These are phyloP conservation scores for Linanthus parryae DNA, from an alignment of 148 eudicot genomes.

Conservation along the genomic window DNA sequence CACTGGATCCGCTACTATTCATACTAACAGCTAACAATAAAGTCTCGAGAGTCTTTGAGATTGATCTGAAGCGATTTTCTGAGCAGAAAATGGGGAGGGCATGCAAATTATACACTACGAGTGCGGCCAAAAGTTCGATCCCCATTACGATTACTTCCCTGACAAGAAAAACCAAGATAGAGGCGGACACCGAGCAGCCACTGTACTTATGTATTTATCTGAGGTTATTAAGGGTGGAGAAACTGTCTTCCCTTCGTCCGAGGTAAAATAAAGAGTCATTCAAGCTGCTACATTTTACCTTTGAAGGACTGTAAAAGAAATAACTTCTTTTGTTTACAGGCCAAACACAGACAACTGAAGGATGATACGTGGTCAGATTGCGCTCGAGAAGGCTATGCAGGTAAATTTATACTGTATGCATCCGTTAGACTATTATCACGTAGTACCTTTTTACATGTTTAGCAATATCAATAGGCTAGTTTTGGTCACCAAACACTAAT, in stretches of 20 bases:
- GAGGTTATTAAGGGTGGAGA: slow-evolving; percentile 82
- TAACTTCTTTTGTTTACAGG: slow-evolving; percentile 22
- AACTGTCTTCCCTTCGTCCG: slow-evolving; percentile 75
- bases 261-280: slow-evolving; percentile 22
- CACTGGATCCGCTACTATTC: too few species aligned
- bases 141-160: slow-evolving; percentile 74
- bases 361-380: slow-evolving; percentile 78
- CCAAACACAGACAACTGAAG: slow-evolving; percentile 45
- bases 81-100: slow-evolving; percentile 81
- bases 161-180: slow-evolving; percentile 63
- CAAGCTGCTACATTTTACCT: neutral
- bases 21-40: too few species aligned
- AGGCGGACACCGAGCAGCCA: slow-evolving; percentile 86
- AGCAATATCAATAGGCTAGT: too few species aligned
- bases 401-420: too few species aligned
- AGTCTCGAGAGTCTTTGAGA: too few species aligned
- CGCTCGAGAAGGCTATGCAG: slow-evolving; percentile 76
- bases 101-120: slow-evolving; percentile 81
- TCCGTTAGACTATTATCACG: too few species aligned
- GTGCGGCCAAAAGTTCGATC: slow-evolving; percentile 83
- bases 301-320: neutral
- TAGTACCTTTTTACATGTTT: too few species aligned
- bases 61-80: too few species aligned
- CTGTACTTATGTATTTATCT: slow-evolving; percentile 91
- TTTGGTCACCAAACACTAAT: too few species aligned